Evolutionary conservation across 805 yeast species (phyloP).

Genomic region (Yamadazyma nakazawae): DNA sequence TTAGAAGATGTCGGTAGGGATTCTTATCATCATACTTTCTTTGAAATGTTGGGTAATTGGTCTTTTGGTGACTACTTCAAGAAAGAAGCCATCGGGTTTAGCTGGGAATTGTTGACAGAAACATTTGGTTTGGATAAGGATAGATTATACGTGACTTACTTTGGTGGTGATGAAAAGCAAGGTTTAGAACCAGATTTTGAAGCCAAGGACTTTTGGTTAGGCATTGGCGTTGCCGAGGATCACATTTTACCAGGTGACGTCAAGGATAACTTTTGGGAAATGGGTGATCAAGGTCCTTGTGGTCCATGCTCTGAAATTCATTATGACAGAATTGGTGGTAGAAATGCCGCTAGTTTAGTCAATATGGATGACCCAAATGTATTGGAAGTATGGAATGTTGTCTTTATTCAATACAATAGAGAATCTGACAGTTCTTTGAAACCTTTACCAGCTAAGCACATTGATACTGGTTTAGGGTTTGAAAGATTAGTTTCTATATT

Average conservation of each 20-base stretch:
- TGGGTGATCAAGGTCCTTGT: constrained; percentile 99
- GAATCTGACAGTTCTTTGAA: constrained; percentile 80
- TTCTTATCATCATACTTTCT: constrained; percentile 97
- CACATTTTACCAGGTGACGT: constrained; percentile 91
- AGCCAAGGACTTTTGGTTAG: constrained; percentile 83
- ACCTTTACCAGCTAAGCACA: constrained; percentile 88
- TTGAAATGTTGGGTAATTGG: constrained; percentile 99
- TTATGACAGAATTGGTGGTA: constrained; percentile 96
- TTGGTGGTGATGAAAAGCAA: constrained; percentile 82
- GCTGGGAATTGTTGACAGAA: constrained; percentile 88
- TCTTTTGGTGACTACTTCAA: constrained; percentile 99
- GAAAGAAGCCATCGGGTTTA: constrained; percentile 81
- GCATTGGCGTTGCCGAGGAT: constrained; percentile 84
- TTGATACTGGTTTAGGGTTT: constrained; percentile 98
- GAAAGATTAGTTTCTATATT: constrained; percentile 94
- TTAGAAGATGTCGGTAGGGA: constrained; percentile 98
- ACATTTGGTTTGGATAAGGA: constrained; percentile 77
- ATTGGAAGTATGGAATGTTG: constrained; percentile 96
- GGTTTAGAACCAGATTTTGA: constrained; percentile 93
- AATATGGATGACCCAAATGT: constrained; percentile 98
- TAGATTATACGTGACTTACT: constrained; percentile 91
- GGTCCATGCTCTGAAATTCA: constrained; percentile 99
- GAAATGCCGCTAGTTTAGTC: constrained; percentile 88
- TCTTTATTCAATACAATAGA: constrained; percentile 94
- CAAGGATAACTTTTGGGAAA: constrained; percentile 97